These are phyloP conservation scores for Apiotrichum sp. DNA, from an alignment of 1,284 basidiomycete genomes.

Conservation along the genomic window DNA sequence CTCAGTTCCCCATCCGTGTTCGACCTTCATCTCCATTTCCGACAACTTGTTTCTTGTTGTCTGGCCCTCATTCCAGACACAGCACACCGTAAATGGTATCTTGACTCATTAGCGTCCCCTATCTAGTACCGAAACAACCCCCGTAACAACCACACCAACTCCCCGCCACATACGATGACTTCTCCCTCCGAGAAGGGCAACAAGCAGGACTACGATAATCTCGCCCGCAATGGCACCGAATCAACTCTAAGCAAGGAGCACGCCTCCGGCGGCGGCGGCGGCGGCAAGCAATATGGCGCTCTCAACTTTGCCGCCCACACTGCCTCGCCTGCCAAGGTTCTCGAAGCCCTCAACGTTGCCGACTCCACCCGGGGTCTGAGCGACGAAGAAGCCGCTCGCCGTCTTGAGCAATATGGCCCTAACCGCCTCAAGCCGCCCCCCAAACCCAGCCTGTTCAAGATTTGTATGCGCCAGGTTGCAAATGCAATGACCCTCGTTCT, in stretches of 20 bases:
- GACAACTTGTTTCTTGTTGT: no score
- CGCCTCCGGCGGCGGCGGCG: background rate
- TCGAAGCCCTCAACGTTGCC: conserved; percentile 34
- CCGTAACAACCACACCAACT: background rate
- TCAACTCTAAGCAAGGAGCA: background rate
- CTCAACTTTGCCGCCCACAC: conserved; percentile 40
- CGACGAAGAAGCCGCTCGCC: conserved; percentile 25
- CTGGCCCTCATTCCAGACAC: no score
- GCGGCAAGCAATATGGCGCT: background rate
- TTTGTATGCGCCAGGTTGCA: conserved; percentile 39
- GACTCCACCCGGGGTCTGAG: conserved; percentile 35
- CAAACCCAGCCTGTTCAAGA: conserved; percentile 34
- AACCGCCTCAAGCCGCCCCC: conserved; percentile 47
- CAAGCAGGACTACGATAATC: background rate
- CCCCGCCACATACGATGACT: background rate
- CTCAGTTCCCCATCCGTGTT: no score
- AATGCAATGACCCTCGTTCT: conserved; percentile 47
- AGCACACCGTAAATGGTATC: background rate
- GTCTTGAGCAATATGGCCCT: conserved; percentile 41
- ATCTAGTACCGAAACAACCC: background rate
- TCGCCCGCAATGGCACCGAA: background rate
- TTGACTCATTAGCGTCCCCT: background rate
- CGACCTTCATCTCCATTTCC: no score
- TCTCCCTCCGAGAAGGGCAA: background rate
- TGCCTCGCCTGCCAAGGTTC: conserved; percentile 28